These are phyloP conservation scores for Lepidium aucheri DNA, from an alignment of 345 rosid genomes.

Conservation along the genomic window DNA sequence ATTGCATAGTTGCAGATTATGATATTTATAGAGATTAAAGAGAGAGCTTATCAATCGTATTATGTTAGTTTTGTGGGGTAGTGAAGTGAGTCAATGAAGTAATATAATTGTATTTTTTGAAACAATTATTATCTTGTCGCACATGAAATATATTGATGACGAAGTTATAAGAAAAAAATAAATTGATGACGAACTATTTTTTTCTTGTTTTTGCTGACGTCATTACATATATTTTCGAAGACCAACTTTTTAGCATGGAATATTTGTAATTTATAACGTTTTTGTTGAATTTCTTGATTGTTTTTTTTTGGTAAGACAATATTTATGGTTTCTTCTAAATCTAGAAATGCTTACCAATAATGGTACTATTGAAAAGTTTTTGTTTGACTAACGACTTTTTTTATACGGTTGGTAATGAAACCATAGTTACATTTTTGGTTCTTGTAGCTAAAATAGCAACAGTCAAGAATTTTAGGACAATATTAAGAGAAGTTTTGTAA, in stretches of 20 bases:
- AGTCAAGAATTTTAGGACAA: no score
- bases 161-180: not conserved
- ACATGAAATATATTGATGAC: constrained; percentile 4
- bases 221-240: not conserved
- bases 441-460: no score
- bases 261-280: not conserved
- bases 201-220: not conserved
- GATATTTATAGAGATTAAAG: not conserved
- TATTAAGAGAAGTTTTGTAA: no score
- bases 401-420: no score
- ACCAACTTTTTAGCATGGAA: not conserved
- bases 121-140: not conserved
- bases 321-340: not conserved
- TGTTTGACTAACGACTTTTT: no score
- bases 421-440: no score
- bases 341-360: constrained; percentile 3
- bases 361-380: not conserved
- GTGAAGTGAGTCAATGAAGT: not conserved
- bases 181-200: constrained; percentile 5
- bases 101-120: not conserved
- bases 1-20: not conserved
- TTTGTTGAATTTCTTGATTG: constrained; percentile 14
- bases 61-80: constrained; percentile 3
- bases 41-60: not conserved
- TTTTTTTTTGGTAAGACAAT: no score